Evolutionary conservation across 306 rosid species (phyloP), one percentile per base, ranked within the genome.

Genomic region (Pyrus pyrifolia): DNA sequence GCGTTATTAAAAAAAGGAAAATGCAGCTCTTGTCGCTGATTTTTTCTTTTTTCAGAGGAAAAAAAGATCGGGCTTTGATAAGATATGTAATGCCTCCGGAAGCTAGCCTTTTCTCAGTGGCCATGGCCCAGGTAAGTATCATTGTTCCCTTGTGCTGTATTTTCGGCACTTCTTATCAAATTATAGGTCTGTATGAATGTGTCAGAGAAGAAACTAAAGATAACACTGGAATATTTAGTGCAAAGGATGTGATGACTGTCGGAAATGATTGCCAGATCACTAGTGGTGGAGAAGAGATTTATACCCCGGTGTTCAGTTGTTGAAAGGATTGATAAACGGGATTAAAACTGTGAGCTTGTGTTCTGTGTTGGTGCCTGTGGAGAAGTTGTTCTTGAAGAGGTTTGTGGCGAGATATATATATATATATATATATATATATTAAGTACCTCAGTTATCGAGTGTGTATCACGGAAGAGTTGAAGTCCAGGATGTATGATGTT

Each of bases 271-370:
- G 76, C 49, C 52, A 61, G 23, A 25, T 19, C 9, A 17, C 76
- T 88, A 1, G 0, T 0, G 1, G 1, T 80, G 11, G 70, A 75
- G 71, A 79, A 33, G 75, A 76, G 87, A 80, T 23, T 84, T 42
- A 19, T 82, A 23, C 94, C 87, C 0, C 84, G 91, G 78, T 71
- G 53, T 80, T 76, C 44, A 0, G 84, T 83, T 27, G 17, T 80
- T 74, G 2, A 53, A 83, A 33, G 84, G 86, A 21, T 67, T 83
- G 78, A 8, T 83, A 40, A 40, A 40, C 3, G 12, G 11, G 11
- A 8, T 9, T 31, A 15, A 53, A 11, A 46, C 30, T 1, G 4
- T 76, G 18, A 70, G 33, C 17, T 51, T 67, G 45, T 3, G n/a
- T 11, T 33, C 60, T 27, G 23, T 83, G 4, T 1, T 75, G 3